These are phyloP conservation scores for Suillus tomentosus DNA, from an alignment of 768 basidiomycete species.

Conservation along the genomic window DNA sequence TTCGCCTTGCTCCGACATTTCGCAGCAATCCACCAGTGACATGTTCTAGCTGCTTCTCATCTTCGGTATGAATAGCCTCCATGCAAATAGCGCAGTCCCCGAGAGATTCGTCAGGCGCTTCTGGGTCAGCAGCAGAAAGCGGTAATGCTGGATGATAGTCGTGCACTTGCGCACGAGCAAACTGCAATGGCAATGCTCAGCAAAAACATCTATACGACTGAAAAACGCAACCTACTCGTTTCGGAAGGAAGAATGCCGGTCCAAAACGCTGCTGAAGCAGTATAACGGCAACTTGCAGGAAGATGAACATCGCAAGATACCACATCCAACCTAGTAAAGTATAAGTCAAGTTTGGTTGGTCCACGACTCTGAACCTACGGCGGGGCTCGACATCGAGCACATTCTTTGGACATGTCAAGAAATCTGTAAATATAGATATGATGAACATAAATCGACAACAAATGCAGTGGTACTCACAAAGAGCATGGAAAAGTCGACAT, in stretches of 20 bases:
- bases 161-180: slow-evolving; percentile 60
- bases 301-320: slow-evolving; percentile 57
- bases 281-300: slow-evolving; percentile 61
- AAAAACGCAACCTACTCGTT: slow-evolving; percentile 46
- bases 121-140: slow-evolving; percentile 55
- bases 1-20: slow-evolving; percentile 48
- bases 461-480: slow-evolving; percentile 58
- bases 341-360: slow-evolving; percentile 6
- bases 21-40: slow-evolving; percentile 41
- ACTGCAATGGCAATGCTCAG: slow-evolving; percentile 40
- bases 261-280: slow-evolving; percentile 76
- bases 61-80: slow-evolving; percentile 73
- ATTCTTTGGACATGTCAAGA: slow-evolving; percentile 81
- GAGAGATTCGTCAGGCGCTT: slow-evolving; percentile 72
- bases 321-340: slow-evolving; percentile 61
- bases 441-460: slow-evolving; percentile 6
- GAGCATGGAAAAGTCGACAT: slow-evolving; percentile 66
- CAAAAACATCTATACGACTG: background rate
- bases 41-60: slow-evolving; percentile 38
- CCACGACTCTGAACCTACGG: slow-evolving; percentile 44
- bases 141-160: slow-evolving; percentile 87
- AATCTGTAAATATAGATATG: slow-evolving; percentile 52
- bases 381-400: slow-evolving; percentile 80
- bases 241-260: slow-evolving; percentile 82
- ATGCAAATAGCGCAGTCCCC: slow-evolving; percentile 94